Conservation (phyloP, 345 rosid species). For the Ceriops zippeliana region DNA sequence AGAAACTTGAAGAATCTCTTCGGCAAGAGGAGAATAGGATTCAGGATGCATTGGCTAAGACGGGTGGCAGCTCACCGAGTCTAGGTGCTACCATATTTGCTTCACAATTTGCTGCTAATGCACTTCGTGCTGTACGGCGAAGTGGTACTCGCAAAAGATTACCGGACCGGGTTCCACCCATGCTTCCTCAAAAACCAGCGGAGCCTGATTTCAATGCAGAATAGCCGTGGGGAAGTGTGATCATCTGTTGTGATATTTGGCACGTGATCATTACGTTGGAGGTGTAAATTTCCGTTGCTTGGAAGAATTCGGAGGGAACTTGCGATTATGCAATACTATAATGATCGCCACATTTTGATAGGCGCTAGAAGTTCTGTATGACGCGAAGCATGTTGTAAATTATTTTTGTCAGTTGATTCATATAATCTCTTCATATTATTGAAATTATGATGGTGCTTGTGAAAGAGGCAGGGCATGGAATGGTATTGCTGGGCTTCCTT, state of each 20-base stretch:
- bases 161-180: slow-evolving; percentile 56
- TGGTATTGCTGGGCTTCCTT: too few species aligned
- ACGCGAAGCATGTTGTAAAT: too few species aligned
- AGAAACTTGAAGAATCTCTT: slow-evolving; percentile 71
- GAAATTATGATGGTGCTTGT: too few species aligned
- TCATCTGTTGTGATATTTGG: background rate
- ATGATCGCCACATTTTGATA: background rate
- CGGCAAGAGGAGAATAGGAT: slow-evolving; percentile 63
- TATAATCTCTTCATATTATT: too few species aligned
- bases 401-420: too few species aligned
- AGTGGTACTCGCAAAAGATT: slow-evolving; percentile 54
- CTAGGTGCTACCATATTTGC: slow-evolving; percentile 91
- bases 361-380: background rate
- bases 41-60: slow-evolving; percentile 71
- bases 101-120: slow-evolving; percentile 80
- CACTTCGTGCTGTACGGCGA: slow-evolving; percentile 51
- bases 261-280: slow-evolving; percentile 4
- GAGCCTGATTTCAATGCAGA: slow-evolving; percentile 85
- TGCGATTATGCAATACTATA: background rate
- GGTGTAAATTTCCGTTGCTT: background rate
- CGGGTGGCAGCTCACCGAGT: slow-evolving; percentile 64
- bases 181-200: slow-evolving; percentile 81
- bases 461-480: too few species aligned
- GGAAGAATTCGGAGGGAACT: background rate
- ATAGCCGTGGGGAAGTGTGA: slow-evolving; percentile 25